Conservation (phyloP, 2,329 filamentous ascomycete species). For the Fusarium illudens region DNA sequence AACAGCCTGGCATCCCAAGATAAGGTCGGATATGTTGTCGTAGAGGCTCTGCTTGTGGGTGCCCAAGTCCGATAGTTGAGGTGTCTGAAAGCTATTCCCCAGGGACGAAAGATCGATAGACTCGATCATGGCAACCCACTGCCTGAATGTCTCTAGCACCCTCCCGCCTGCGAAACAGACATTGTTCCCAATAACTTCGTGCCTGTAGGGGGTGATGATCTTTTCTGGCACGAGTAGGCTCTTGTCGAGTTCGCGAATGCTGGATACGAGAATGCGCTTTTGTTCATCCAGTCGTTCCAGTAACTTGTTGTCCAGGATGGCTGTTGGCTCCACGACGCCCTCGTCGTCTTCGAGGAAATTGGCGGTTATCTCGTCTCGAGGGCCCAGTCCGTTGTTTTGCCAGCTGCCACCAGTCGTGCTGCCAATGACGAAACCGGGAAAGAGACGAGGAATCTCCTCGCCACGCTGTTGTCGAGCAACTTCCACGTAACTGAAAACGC, state of each 20-base stretch:
- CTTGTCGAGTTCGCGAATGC: constrained; percentile 87
- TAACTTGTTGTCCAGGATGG: constrained; percentile 77
- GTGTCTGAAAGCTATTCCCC: constrained; percentile 80
- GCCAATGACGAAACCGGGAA: constrained; percentile 91
- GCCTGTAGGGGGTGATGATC: constrained; percentile 79
- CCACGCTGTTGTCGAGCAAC: constrained; percentile 92
- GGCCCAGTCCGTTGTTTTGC: constrained; percentile 74
- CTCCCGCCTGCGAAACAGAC: constrained; percentile 81
- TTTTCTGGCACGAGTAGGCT: constrained; percentile 80
- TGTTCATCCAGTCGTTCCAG: constrained; percentile 87
- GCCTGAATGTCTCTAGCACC: constrained; percentile 87
- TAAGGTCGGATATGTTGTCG: constrained; percentile 88
- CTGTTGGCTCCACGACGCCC: constrained; percentile 72
- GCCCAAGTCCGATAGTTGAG: constrained; percentile 86
- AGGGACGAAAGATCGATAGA: constrained; percentile 88
- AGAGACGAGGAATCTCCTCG: constrained; percentile 90
- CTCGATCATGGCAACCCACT: constrained; percentile 89
- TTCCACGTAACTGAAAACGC: constrained; percentile 96
- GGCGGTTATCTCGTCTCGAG: constrained; percentile 77
- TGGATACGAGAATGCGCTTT: constrained; percentile 84
- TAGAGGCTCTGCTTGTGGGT: constrained; percentile 93
- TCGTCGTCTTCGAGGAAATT: constrained; percentile 90
- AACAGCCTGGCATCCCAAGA: constrained; percentile 89
- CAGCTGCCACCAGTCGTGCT: constrained; percentile 87
- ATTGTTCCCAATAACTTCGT: constrained; percentile 82